phyloP scores from a whole-genome alignment of 2,329 filamentous ascomycete species.

The Zarea fungicola region DNA sequence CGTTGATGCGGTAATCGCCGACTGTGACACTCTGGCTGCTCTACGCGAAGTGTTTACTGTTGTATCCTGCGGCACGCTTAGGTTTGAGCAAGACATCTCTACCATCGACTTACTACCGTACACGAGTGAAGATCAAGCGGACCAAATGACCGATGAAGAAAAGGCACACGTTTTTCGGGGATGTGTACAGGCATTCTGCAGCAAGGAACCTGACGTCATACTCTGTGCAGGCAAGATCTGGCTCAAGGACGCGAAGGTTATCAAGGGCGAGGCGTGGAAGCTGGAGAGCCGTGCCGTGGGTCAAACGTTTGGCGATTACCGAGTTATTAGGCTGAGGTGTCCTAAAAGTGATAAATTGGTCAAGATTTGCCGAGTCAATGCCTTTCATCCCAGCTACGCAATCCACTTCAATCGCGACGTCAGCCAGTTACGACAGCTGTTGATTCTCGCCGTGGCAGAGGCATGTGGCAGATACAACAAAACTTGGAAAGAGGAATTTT shows the following conservation, averaged over 20 bases:
- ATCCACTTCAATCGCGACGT: slow-evolving; percentile 13
- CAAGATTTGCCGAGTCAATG: slow-evolving; percentile 14
- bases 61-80: slow-evolving; percentile 13
- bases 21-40: slow-evolving; percentile 15
- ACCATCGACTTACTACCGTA: slow-evolving; percentile 16
- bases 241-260: neutral
- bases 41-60: slow-evolving; percentile 12
- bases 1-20: slow-evolving; percentile 15
- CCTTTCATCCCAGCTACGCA: slow-evolving; percentile 17
- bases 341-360: neutral
- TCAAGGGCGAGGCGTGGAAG: slow-evolving; percentile 13
- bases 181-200: slow-evolving; percentile 1
- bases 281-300: no score
- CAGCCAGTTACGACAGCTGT: neutral
- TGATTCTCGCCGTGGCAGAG: neutral
- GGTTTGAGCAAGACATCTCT: slow-evolving; percentile 9
- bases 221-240: slow-evolving; percentile 16
- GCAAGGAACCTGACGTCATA: slow-evolving; percentile 14
- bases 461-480: neutral
- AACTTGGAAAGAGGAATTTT: neutral
- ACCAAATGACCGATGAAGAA: neutral
- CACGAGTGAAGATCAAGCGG: neutral
- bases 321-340: neutral
- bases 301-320: slow-evolving; percentile 12
- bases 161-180: slow-evolving; percentile 6